A percentile compares a stretch with the other conserved stretches of the same genome.
These are phyloP conservation scores for Suillus lakei DNA, from an alignment of 768 basidiomycete genomes.

Conservation along the genomic window DNA sequence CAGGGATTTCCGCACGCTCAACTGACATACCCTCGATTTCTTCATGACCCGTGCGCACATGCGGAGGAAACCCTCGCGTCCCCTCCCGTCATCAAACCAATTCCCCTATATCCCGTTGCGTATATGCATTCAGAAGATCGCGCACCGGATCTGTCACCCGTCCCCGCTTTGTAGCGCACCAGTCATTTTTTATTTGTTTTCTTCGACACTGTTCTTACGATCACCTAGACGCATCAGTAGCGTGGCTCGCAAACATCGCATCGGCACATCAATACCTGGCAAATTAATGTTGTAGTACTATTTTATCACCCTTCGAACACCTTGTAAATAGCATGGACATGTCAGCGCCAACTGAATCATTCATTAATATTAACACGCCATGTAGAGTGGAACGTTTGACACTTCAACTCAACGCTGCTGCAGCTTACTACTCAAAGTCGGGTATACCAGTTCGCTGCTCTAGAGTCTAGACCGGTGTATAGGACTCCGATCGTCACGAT, in stretches of 20 bases:
- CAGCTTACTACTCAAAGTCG: no score
- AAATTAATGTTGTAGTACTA: neutral
- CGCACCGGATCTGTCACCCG: conserved; percentile 7
- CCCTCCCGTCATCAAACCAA: conserved; percentile 33
- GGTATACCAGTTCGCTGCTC: neutral
- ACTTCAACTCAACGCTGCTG: no score
- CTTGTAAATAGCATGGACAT: neutral
- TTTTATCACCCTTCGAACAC: neutral
- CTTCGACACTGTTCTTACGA: neutral
- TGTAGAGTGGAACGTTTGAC: no score
- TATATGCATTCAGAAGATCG: conserved; percentile 23
- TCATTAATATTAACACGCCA: no score
- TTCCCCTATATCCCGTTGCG: conserved; percentile 31
- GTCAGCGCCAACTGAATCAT: neutral
- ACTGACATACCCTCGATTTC: neutral
- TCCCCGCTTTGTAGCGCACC: conserved; percentile 9
- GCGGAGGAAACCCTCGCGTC: conserved; percentile 16
- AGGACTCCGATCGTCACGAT: neutral
- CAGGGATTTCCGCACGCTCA: conserved; percentile 2
- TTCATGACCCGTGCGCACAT: conserved; percentile 8
- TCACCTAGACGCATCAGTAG: neutral
- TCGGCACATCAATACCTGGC: neutral
- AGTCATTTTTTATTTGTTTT: neutral
- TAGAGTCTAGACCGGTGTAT: no score
- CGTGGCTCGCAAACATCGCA: neutral